Conservation (phyloP, 805 yeast species). For the Cyberlindnera mycetangii region DNA sequence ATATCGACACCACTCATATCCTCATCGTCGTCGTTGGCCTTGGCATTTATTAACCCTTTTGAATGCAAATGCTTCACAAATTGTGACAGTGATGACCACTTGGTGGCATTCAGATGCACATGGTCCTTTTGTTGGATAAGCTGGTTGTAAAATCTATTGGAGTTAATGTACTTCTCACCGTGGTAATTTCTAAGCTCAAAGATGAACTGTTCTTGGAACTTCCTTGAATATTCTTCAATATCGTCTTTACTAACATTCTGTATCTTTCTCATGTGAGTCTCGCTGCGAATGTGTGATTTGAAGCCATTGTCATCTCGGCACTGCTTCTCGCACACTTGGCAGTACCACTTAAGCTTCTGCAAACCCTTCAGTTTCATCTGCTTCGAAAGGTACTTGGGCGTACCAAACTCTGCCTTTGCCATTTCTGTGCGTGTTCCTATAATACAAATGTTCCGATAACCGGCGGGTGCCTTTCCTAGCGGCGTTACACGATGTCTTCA, state of each 20-base stretch:
- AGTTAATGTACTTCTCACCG: conserved; percentile 76
- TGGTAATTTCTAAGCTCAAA: conserved; percentile 61
- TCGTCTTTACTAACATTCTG: conserved; percentile 44
- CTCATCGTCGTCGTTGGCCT: conserved; percentile 30
- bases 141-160: conserved; percentile 88
- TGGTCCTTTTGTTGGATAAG: conserved; percentile 80
- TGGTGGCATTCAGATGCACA: conserved; percentile 87
- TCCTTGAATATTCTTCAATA: conserved; percentile 55
- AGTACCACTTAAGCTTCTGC: conserved; percentile 82
- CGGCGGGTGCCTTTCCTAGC: too few relatives aligned
- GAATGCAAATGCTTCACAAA: conserved; percentile 62
- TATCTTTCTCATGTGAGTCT: conserved; percentile 65
- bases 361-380: conserved; percentile 80
- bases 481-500: too few relatives aligned
- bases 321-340: conserved; percentile 90
- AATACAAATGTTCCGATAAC: too few relatives aligned
- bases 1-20: conserved; percentile 41
- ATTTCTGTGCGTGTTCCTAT: conserved; percentile 34
- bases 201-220: conserved; percentile 65
- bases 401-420: conserved; percentile 60
- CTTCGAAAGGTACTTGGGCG: conserved; percentile 70
- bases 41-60: conserved; percentile 54
- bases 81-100: conserved; percentile 66
- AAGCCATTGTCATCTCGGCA: conserved; percentile 96
- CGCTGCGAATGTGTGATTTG: conserved; percentile 83